Evolutionary conservation across 2,329 filamentous ascomycete genomes (phyloP), one percentile per base, ranked within the genome.

Genomic region (Fusarium protoensiforme): DNA sequence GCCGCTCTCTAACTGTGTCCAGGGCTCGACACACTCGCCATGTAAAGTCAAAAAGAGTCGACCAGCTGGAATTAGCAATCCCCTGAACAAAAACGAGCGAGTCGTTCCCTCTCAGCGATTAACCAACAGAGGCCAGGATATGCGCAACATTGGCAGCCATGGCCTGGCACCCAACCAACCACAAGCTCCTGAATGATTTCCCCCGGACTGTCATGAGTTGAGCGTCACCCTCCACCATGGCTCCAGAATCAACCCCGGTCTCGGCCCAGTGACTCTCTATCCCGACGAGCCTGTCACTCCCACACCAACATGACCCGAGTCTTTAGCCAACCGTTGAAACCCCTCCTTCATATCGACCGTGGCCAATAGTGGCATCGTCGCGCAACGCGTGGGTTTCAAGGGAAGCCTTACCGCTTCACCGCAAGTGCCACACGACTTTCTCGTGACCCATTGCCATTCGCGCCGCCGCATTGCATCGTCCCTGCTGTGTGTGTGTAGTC

Each of bases 311-410:
- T 51, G 46, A 20, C 27, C 46, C 16, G 46, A 29, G 46, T 51
- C 46, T 31, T 51, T 51, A 51, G 27, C 46, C 46, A 51, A 39
- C 51, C 18, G 46, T 33, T 48, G 11, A 39, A 35, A 24, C 27
- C 53, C 20, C 51, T 59, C 29, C 9, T 13, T 48, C 38, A n/a
- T 54, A n/a, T n/a, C 27, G 29, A 43, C 38, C 41, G 51, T 46
- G 16, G 43, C 72, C 72, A 77, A 76, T 71, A 29, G 56, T 54
- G 31, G 60, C 46, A 35, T 64, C 56, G 29, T 61, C 39, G 57
- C 39, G 58, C 61, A 41, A 67, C 65, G 59, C 68, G 68, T 77
- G 67, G 65, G 46, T 24, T 56, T 11, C n/a, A 8, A 69, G 35
- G 61, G 48, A 41, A 54, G 43, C 59, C 43, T 73, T 61, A 41